Evolutionary conservation across 2,329 filamentous ascomycete genomes (phyloP).

Genomic region (Aschersonia sp.): DNA sequence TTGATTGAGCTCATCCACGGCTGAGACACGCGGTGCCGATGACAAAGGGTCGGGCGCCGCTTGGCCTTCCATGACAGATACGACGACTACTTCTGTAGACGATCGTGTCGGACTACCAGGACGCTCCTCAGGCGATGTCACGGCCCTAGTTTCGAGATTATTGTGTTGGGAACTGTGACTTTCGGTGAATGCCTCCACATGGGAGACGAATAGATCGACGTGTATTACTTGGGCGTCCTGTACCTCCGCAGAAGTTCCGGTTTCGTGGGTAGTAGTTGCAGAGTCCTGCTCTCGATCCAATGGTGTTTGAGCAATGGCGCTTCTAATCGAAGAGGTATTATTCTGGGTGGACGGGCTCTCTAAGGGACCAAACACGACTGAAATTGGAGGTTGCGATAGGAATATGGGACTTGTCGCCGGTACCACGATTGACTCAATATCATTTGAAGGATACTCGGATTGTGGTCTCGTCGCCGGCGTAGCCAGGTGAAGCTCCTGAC

Average conservation of each 20-base stretch:
- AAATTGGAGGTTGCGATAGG: constrained; percentile 5
- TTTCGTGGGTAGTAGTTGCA: background rate
- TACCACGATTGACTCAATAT: background rate
- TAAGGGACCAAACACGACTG: constrained; percentile 1
- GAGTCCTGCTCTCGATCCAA: background rate
- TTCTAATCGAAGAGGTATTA: background rate
- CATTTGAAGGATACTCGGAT: background rate
- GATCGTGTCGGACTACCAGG: background rate
- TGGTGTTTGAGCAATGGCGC: constrained; percentile 2
- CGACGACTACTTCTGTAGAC: background rate
- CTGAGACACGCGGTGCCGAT: background rate
- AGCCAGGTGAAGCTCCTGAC: background rate
- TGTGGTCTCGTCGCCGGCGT: background rate
- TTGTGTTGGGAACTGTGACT: constrained; percentile 2
- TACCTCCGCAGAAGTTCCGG: constrained; percentile 5
- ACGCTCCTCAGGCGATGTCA: background rate
- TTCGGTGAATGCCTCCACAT: constrained; percentile 4
- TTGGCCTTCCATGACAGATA: constrained; percentile 2
- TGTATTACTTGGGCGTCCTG: constrained; percentile 15
- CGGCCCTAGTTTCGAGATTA: background rate
- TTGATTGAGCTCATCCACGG: constrained; percentile 7
- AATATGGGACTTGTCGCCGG: constrained; percentile 4
- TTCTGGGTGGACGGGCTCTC: constrained; percentile 2
- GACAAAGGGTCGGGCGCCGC: background rate
- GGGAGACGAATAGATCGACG: constrained; percentile 5